Percentiles rank a stretch among this genome's conserved stretches.
phyloP scores from a whole-genome alignment of 148 eudicot species.

The Linanthus parryae region DNA sequence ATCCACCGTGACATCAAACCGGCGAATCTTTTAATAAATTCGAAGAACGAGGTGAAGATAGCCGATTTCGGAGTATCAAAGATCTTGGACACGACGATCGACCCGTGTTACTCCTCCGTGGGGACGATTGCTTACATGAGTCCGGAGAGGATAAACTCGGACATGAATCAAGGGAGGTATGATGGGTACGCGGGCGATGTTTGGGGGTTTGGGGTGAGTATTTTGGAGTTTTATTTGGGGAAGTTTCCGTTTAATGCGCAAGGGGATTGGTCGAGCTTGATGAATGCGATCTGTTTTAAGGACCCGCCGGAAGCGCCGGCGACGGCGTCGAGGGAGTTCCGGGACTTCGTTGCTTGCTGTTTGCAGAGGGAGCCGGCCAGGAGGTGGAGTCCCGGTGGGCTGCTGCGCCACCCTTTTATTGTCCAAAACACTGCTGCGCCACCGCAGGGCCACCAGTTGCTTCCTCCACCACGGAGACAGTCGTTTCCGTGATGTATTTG shows the following conservation, averaged over 20 bases:
- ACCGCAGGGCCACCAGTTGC: conserved; percentile 35
- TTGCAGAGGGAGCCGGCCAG: conserved; percentile 68
- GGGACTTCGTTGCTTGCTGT: conserved; percentile 68
- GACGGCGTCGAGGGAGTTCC: conserved; percentile 52
- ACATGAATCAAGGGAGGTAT: conserved; percentile 68
- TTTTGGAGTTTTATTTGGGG: conserved; percentile 69
- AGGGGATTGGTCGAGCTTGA: conserved; percentile 82
- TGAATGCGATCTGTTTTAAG: conserved; percentile 76
- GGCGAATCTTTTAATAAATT: conserved; percentile 59
- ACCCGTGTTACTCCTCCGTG: conserved; percentile 70
- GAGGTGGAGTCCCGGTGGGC: conserved; percentile 54
- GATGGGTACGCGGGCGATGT: conserved; percentile 84
- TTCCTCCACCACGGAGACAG: conserved; percentile 50
- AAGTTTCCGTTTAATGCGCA: conserved; percentile 65
- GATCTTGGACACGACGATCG: conserved; percentile 73
- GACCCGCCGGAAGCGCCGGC: conserved; percentile 72
- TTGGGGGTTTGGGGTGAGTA: conserved; percentile 83
- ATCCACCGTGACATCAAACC: conserved; percentile 89
- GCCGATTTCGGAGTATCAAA: conserved; percentile 78
- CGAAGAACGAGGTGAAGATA: conserved; percentile 39
- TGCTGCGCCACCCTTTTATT: conserved; percentile 62
- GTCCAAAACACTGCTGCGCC: conserved; percentile 18
- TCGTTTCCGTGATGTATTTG: conserved; percentile 22
- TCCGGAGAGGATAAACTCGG: conserved; percentile 77
- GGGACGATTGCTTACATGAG: conserved; percentile 94